Percentiles rank a stretch among this genome's conserved stretches.
Conservation (phyloP, 1,284 basidiomycete species). For the Pterulicium gracile region DNA sequence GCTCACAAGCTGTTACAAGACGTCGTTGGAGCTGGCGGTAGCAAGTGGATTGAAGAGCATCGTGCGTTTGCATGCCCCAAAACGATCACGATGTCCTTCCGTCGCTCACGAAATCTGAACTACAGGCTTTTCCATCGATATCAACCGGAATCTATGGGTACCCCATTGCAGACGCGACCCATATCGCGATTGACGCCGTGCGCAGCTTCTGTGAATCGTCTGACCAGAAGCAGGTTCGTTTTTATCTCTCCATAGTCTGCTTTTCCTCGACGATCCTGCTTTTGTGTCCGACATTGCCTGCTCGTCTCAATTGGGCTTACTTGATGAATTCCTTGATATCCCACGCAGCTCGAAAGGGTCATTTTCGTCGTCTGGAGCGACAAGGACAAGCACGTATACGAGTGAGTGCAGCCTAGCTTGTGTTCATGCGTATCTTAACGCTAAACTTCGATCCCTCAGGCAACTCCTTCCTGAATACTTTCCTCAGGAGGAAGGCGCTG, state of each 20-base stretch:
- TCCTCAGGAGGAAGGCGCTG: too few species aligned
- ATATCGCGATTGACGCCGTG: slow-evolving; percentile 52
- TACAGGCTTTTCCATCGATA: slow-evolving; percentile 71
- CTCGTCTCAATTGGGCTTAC: too few species aligned
- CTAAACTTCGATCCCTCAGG: slow-evolving; percentile 21
- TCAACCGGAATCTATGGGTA: slow-evolving; percentile 78
- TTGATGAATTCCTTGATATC: too few species aligned
- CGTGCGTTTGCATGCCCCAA: slow-evolving; percentile 30
- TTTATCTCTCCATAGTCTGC: neutral
- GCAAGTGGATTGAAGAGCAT: slow-evolving; percentile 54
- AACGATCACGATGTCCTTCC: neutral
- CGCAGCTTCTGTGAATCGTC: slow-evolving; percentile 48
- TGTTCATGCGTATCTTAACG: neutral
- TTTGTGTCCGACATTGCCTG: too few species aligned
- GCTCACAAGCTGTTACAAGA: slow-evolving; percentile 67
- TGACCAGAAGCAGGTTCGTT: slow-evolving; percentile 23
- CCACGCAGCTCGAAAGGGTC: slow-evolving; percentile 52
- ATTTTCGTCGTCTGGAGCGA: slow-evolving; percentile 68
- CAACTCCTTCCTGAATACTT: slow-evolving; percentile 54
- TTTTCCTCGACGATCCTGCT: slow-evolving; percentile 1
- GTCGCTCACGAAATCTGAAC: neutral
- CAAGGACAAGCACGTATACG: slow-evolving; percentile 51
- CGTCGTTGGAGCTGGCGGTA: slow-evolving; percentile 52
- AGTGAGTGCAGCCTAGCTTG: slow-evolving; percentile 29
- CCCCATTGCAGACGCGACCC: slow-evolving; percentile 62